phyloP scores from a whole-genome alignment of 2,329 filamentous ascomycete species.

The Cucurbitaria berberidis region DNA sequence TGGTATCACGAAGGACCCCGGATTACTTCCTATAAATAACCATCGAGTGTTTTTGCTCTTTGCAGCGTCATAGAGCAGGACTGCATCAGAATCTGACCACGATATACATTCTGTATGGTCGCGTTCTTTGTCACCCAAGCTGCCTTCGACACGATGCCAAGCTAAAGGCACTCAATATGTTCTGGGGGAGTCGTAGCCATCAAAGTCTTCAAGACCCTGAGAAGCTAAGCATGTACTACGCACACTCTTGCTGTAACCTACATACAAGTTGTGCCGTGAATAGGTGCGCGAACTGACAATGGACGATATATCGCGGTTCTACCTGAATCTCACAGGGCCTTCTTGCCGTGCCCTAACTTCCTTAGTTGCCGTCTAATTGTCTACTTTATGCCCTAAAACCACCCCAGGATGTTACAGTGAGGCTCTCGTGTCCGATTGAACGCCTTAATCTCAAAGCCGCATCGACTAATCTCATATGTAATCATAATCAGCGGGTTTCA shows the following conservation, averaged over 20 bases:
- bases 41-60: slow-evolving; percentile 20
- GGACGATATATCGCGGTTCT: not conserved
- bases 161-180: not conserved
- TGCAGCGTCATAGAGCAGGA: slow-evolving; percentile 22
- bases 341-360: not conserved
- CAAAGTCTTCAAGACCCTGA: not conserved
- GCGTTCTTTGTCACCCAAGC: slow-evolving; percentile 9
- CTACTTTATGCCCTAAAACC: no score
- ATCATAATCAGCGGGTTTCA: no score
- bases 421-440: no score
- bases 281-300: not conserved
- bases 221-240: not conserved
- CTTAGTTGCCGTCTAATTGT: no score
- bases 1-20: slow-evolving; percentile 93
- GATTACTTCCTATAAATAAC: slow-evolving; percentile 90
- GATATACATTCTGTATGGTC: slow-evolving; percentile 15
- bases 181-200: not conserved
- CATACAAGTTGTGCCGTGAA: not conserved
- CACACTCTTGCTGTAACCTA: not conserved
- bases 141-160: not conserved
- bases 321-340: not conserved
- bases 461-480: no score
- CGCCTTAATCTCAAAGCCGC: no score
- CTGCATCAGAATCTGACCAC: slow-evolving; percentile 8
- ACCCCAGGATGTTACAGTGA: no score